Evolutionary conservation across 2,329 filamentous ascomycete genomes (phyloP).

Genomic region (Talaromyces verruculosus): DNA sequence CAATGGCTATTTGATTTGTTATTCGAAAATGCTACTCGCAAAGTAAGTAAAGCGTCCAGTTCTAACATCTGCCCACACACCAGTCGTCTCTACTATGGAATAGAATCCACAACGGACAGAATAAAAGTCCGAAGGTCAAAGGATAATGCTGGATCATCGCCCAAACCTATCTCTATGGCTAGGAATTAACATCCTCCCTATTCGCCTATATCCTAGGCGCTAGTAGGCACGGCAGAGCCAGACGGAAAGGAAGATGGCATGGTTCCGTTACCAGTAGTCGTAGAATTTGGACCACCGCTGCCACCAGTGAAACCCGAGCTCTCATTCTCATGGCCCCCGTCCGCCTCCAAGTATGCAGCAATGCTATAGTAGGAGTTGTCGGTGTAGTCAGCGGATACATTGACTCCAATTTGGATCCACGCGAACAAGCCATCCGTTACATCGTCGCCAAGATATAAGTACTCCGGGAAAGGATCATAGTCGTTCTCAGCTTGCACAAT

Average conservation of each 20-base stretch:
- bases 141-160: background rate
- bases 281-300: background rate
- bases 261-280: background rate
- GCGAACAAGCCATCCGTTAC: slow-evolving; percentile 50
- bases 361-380: slow-evolving; percentile 27
- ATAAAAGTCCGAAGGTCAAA: background rate
- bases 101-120: background rate
- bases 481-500: slow-evolving; percentile 43
- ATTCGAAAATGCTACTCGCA: background rate
- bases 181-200: background rate
- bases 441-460: slow-evolving; percentile 53
- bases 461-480: slow-evolving; percentile 56
- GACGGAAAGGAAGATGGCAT: background rate
- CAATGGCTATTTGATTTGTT: background rate
- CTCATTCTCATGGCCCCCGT: slow-evolving; percentile 26
- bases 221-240: background rate
- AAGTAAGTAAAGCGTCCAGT: background rate
- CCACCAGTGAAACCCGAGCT: background rate
- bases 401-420: slow-evolving; percentile 53
- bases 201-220: background rate
- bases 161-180: background rate
- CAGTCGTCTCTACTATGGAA: background rate
- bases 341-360: slow-evolving; percentile 28
- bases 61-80: background rate
- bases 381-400: slow-evolving; percentile 38